phyloP scores from a whole-genome alignment of 495 filamentous ascomycete genomes.

The Rusavskia elegans region DNA sequence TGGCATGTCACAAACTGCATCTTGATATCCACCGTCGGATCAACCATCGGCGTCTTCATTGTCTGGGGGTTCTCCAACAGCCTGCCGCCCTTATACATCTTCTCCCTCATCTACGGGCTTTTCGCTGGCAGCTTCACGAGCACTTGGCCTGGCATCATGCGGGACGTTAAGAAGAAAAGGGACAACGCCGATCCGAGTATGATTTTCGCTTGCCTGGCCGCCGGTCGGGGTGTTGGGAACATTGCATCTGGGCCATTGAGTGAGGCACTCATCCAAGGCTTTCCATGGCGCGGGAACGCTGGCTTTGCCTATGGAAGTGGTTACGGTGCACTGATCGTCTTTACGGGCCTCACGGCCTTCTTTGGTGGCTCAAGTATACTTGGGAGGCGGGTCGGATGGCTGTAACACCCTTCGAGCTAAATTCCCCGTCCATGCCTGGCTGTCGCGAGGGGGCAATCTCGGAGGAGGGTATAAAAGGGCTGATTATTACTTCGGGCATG shows the following conservation, averaged over 20 bases:
- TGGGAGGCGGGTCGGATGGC: constrained; percentile 3
- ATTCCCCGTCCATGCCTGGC: no score
- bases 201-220: constrained; percentile 36
- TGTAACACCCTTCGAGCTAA: no score
- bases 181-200: constrained; percentile 24
- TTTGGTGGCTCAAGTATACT: constrained; percentile 23
- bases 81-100: constrained; percentile 37
- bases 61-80: constrained; percentile 45
- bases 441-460: no score
- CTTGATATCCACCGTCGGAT: constrained; percentile 35
- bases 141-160: constrained; percentile 42
- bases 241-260: constrained; percentile 41
- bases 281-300: constrained; percentile 10
- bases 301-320: constrained; percentile 22
- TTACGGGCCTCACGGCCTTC: constrained; percentile 27
- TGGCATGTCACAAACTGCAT: constrained; percentile 40
- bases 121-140: constrained; percentile 43
- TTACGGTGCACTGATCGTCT: constrained; percentile 27
- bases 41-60: constrained; percentile 40
- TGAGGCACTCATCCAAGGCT: constrained; percentile 29
- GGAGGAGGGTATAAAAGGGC: no score
- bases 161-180: constrained; percentile 25
- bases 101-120: constrained; percentile 44
- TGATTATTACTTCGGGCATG: no score
- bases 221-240: constrained; percentile 44